These are phyloP conservation scores for Coemansia sp. DNA, from an alignment of 192 early-diverging fungal species.

Conservation along the genomic window DNA sequence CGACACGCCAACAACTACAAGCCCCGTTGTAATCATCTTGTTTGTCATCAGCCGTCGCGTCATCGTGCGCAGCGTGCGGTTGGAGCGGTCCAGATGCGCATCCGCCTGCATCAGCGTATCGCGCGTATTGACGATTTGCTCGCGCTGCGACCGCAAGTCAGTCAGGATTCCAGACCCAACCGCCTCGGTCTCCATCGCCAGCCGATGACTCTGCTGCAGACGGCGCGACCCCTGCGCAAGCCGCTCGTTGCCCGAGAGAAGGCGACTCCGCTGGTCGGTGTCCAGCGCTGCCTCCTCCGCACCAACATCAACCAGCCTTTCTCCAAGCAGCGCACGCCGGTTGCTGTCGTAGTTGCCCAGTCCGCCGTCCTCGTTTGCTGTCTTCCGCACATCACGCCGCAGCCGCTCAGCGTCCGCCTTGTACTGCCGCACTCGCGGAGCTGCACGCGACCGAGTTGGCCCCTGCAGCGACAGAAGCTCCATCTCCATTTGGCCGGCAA, in stretches of 20 bases:
- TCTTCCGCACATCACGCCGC: constrained; percentile 64
- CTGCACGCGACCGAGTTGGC: constrained; percentile 62
- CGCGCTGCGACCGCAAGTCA: constrained; percentile 81
- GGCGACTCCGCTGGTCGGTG: constrained; percentile 71
- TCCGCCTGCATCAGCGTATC: constrained; percentile 85
- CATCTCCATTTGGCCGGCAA: constrained; percentile 93
- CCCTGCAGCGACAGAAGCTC: constrained; percentile 77
- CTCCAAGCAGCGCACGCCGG: constrained; percentile 65
- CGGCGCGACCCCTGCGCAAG: constrained; percentile 74
- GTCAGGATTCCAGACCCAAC: constrained; percentile 83
- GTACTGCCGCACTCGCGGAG: constrained; percentile 67
- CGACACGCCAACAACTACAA: constrained; percentile 77
- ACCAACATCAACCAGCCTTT: constrained; percentile 46
- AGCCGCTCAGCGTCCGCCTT: constrained; percentile 80
- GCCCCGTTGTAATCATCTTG: constrained; percentile 82
- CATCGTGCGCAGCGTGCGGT: constrained; percentile 70
- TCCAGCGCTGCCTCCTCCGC: constrained; percentile 38
- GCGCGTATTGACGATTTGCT: constrained; percentile 83
- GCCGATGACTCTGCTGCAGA: constrained; percentile 81
- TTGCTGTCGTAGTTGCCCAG: constrained; percentile 46
- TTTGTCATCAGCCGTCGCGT: constrained; percentile 84
- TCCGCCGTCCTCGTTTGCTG: constrained; percentile 9
- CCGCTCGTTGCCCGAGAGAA: constrained; percentile 85
- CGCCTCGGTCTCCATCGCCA: constrained; percentile 91
- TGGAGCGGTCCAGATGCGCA: constrained; percentile 66